A percentile compares a stretch with the other conserved stretches of the same genome.
These are phyloP conservation scores for Metarhizium humberi DNA, from an alignment of 2,329 filamentous ascomycete genomes.

Conservation along the genomic window DNA sequence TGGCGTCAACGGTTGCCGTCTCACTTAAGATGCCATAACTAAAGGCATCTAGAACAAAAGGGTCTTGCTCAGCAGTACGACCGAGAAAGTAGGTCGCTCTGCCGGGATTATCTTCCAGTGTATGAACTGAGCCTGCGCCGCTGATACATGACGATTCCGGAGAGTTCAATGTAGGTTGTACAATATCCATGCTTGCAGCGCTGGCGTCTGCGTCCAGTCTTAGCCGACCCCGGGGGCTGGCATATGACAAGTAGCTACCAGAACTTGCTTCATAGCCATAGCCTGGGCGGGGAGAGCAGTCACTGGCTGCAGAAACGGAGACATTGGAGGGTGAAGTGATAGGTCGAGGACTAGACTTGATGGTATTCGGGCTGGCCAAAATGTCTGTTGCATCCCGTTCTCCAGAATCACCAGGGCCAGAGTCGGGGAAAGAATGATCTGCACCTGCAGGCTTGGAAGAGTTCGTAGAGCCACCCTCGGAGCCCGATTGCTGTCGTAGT, in stretches of 20 bases:
- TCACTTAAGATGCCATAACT: constrained; percentile 35
- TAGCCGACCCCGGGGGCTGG: constrained; percentile 1
- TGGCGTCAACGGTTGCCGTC: constrained; percentile 33
- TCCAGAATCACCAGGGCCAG: background rate
- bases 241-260: background rate
- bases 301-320: background rate
- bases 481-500: background rate
- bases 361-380: constrained; percentile 3
- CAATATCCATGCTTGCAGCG: constrained; percentile 6
- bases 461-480: background rate
- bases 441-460: background rate
- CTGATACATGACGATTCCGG: constrained; percentile 1
- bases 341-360: constrained; percentile 4
- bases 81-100: constrained; percentile 36
- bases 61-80: constrained; percentile 35
- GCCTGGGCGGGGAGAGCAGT: constrained; percentile 1
- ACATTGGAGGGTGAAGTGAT: constrained; percentile 1
- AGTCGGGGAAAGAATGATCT: background rate
- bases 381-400: background rate
- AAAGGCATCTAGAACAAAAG: constrained; percentile 36
- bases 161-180: constrained; percentile 7
- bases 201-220: constrained; percentile 1
- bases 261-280: background rate
- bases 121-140: constrained; percentile 14
- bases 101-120: constrained; percentile 31